phyloP scores from a whole-genome alignment of 2,329 filamentous ascomycete genomes.

The Stagonosporopsis tanaceti region DNA sequence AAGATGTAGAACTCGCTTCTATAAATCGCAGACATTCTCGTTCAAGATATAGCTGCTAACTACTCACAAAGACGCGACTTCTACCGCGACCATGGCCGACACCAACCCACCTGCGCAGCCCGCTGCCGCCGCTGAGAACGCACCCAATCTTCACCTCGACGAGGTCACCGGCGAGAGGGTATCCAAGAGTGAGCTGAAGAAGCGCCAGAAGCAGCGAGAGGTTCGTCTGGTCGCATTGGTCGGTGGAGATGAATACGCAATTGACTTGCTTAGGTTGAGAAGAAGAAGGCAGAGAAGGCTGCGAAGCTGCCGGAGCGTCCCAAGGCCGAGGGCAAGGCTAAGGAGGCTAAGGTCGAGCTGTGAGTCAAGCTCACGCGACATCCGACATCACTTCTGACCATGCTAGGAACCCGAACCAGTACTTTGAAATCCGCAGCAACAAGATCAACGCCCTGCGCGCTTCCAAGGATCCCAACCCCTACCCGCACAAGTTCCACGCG shows the following conservation, averaged over 20 bases:
- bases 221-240: slow-evolving; percentile 52
- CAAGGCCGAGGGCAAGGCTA: slow-evolving; percentile 60
- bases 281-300: slow-evolving; percentile 84
- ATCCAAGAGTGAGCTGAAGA: slow-evolving; percentile 75
- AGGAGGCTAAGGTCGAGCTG: slow-evolving; percentile 71
- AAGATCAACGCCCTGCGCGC: slow-evolving; percentile 78
- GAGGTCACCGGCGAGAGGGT: slow-evolving; percentile 89
- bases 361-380: slow-evolving; percentile 66
- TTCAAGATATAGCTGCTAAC: slow-evolving; percentile 26
- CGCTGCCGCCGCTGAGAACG: slow-evolving; percentile 38
- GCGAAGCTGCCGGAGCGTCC: slow-evolving; percentile 69
- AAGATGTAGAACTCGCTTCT: neutral
- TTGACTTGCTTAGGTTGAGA: slow-evolving; percentile 61
- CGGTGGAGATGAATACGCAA: neutral
- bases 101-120: slow-evolving; percentile 37
- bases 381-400: slow-evolving; percentile 47
- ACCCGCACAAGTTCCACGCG: slow-evolving; percentile 93
- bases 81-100: slow-evolving; percentile 40
- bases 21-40: slow-evolving; percentile 8
- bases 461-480: slow-evolving; percentile 76
- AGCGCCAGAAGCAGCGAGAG: slow-evolving; percentile 88
- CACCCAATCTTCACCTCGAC: slow-evolving; percentile 79
- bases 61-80: neutral
- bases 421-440: slow-evolving; percentile 91
- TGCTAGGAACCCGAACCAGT: slow-evolving; percentile 65